Percentiles rank a stretch among this genome's conserved stretches.
These are phyloP conservation scores for Francoa sonchifolia DNA, from an alignment of 441 rosid species.

Conservation along the genomic window DNA sequence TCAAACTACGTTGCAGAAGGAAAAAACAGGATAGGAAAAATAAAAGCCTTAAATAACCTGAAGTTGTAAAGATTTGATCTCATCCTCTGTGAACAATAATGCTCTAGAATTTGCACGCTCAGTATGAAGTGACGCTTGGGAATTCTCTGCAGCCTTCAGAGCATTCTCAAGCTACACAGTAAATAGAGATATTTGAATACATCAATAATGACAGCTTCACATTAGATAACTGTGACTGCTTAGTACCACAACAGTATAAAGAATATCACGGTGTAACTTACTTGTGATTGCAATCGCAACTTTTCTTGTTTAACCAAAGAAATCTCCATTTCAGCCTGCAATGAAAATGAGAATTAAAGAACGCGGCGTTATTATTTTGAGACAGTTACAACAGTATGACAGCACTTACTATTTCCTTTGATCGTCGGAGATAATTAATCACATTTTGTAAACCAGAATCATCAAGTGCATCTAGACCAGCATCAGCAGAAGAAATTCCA, in stretches of 20 bases:
- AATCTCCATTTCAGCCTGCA: conserved; percentile 91
- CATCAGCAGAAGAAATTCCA: conserved; percentile 33
- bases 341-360: neutral
- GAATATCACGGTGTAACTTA: no score
- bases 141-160: conserved; percentile 65
- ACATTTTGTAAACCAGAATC: conserved; percentile 79
- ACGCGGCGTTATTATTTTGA: neutral
- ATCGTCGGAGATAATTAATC: conserved; percentile 69
- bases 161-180: conserved; percentile 91
- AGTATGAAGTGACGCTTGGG: conserved; percentile 56
- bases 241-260: no score
- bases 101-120: conserved; percentile 81
- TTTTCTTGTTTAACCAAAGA: conserved; percentile 89
- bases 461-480: conserved; percentile 27
- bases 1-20: no score
- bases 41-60: conserved; percentile 42
- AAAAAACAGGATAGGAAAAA: no score
- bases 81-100: conserved; percentile 69
- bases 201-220: no score
- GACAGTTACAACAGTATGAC: neutral
- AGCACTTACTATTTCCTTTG: conserved; percentile 72
- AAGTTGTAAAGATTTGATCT: conserved; percentile 71
- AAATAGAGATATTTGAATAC: neutral
- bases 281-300: conserved; percentile 80
- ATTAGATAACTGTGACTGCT: no score